Evolutionary conservation across 2,329 filamentous ascomycete genomes (phyloP), one percentile per base, ranked within the genome.

Genomic region (Orbilia quercus): DNA sequence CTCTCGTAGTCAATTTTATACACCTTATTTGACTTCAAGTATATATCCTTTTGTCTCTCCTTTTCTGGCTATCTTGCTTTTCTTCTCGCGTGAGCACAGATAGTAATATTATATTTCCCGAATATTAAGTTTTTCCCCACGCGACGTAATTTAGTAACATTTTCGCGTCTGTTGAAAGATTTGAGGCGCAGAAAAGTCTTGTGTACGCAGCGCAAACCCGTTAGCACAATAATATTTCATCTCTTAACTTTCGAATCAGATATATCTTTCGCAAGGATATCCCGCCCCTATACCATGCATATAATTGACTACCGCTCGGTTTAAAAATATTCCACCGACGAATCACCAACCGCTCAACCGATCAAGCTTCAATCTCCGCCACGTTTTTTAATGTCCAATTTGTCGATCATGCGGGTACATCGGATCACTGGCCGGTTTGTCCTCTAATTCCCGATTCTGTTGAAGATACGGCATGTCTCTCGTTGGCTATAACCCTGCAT

Each of bases 321-420:
- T 54, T 23, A 14, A 54, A 31, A 4, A 31, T 9, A 4, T 31
- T 31, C 28, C 28, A 31, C 28, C 5, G 5, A 34, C 25, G 28
- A 54, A 23, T 9, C 28, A 31, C 4, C 28, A 31, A 31, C 5
- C 28, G 28, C 28, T 31, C 28, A 9, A 31, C 5, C 28, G 28
- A n/a, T n/a, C 9, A 31, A 31, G 25, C 48, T 53, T 38, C 25
- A 38, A n/a, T 28, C 54, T 55, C 23, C 7, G 50, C 63, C 63
- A 67, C 63, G 63, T 67, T 67, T 67, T 67, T 42, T n/a, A n/a
- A n/a, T n/a, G n/a, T 42, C 34, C 31, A 55, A 55, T 64, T 40
- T 36, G 63, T 47, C 54, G 63, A 67, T 67, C 63, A 45, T 36
- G 45, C 40, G 45, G 53, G 34, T 40, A 28, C 25, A 20, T 67